A percentile compares a stretch with the other conserved stretches of the same genome.
phyloP scores from a whole-genome alignment of 306 rosid genomes.

The Dalbergia oliveri region DNA sequence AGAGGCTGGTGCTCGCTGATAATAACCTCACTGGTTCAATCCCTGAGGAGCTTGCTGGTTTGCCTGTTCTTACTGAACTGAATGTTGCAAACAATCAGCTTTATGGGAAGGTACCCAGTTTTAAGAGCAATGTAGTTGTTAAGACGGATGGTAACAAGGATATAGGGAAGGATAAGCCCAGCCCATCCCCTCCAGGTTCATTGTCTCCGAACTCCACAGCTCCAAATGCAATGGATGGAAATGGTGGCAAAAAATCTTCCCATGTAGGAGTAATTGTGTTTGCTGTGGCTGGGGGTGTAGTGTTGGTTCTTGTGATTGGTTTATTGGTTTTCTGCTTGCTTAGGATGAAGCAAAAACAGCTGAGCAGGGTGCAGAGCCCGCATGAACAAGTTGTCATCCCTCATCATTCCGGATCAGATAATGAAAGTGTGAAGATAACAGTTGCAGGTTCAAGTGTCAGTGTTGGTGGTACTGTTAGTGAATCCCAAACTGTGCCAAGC shows the following conservation, averaged over 20 bases:
- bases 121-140: constrained; percentile 57
- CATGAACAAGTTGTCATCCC: constrained; percentile 80
- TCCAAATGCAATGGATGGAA: background rate
- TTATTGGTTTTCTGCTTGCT: constrained; percentile 67
- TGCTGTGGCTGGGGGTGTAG: constrained; percentile 66
- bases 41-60: constrained; percentile 57
- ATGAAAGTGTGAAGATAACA: constrained; percentile 85
- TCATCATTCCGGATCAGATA: constrained; percentile 84
- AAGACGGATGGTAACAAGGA: constrained; percentile 62
- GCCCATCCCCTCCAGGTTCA: constrained; percentile 41
- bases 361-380: constrained; percentile 90
- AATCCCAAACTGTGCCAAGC: constrained; percentile 59
- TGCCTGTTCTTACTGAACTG: constrained; percentile 55
- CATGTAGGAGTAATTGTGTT: constrained; percentile 65
- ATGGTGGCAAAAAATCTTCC: constrained; percentile 57
- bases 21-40: constrained; percentile 65
- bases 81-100: constrained; percentile 69
- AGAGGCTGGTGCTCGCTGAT: constrained; percentile 62
- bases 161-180: constrained; percentile 66
- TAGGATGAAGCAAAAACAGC: constrained; percentile 72
- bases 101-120: constrained; percentile 61
- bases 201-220: constrained; percentile 7
- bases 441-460: constrained; percentile 93
- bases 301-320: constrained; percentile 64
- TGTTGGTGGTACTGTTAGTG: constrained; percentile 71